Percentiles rank a stretch among this genome's conserved stretches.
Evolutionary conservation across 1,139 yeast species (phyloP).

Genomic region (Nakaseomyces kungkrabaensis): DNA sequence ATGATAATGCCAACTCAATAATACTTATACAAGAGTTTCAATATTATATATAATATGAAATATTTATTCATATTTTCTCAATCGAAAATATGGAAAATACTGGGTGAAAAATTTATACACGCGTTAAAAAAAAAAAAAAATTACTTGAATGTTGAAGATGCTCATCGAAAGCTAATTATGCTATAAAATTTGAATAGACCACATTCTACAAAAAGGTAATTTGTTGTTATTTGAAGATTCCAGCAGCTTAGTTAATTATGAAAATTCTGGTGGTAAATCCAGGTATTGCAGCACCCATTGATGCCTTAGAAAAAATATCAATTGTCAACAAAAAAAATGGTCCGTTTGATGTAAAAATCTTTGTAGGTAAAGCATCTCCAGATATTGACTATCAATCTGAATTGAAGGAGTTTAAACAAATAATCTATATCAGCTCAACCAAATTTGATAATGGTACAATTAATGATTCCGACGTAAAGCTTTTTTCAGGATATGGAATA

Average conservation of each 20-base stretch:
- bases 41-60: not conserved
- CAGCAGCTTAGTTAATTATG: not conserved
- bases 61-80: not conserved
- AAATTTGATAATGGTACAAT: not conserved
- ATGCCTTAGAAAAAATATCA: conserved; percentile 41
- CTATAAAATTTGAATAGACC: not conserved
- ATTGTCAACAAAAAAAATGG: conserved; percentile 47
- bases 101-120: not conserved
- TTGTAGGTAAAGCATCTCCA: conserved; percentile 38
- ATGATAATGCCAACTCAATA: too few species aligned
- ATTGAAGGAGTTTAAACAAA: not conserved
- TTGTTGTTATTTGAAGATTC: too few species aligned
- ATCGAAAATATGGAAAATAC: not conserved
- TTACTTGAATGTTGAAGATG: not conserved
- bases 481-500: conserved; percentile 32
- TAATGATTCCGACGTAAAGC: conserved; percentile 13
- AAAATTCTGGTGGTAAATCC: conserved; percentile 42
- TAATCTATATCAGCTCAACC: not conserved
- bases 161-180: not conserved
- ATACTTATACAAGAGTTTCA: not conserved
- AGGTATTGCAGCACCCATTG: conserved; percentile 32
- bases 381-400: not conserved
- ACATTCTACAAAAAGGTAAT: too few species aligned
- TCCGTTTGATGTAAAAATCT: conserved; percentile 48
- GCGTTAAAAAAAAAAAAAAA: not conserved